Conservation (phyloP, 2,329 filamentous ascomycete species). For the Rhinocladiella mackenziei region DNA sequence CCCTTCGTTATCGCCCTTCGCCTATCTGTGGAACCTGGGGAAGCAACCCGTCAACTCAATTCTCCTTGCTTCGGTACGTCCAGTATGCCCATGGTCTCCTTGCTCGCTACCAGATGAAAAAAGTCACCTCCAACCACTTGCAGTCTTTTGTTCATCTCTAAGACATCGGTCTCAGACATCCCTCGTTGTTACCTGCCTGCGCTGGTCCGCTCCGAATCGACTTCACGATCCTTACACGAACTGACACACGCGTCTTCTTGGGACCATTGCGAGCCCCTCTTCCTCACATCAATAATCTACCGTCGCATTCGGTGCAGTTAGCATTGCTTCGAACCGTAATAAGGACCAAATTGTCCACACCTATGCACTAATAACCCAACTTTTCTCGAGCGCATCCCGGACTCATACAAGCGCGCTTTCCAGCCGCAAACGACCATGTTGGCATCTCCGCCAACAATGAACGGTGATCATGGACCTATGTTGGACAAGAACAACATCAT, state of each 20-base stretch:
- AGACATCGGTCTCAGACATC: conserved; percentile 17
- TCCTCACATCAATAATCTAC: neutral
- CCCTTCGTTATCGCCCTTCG: conserved; percentile 19
- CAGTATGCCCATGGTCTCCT: conserved; percentile 12
- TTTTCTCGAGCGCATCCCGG: neutral
- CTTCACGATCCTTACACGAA: conserved; percentile 12
- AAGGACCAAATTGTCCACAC: neutral
- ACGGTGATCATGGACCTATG: conserved; percentile 52
- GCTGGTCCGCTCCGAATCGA: conserved; percentile 17
- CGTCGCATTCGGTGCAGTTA: neutral
- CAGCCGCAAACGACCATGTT: conserved; percentile 29
- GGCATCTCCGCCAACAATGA: conserved; percentile 37
- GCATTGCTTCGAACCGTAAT: neutral
- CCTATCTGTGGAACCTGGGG: conserved; percentile 22
- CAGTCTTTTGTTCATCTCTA: conserved; percentile 4
- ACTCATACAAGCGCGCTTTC: neutral
- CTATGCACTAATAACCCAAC: conserved; percentile 10
- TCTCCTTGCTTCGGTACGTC: conserved; percentile 11
- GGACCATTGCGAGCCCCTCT: neutral
- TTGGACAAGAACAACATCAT: conserved; percentile 89
- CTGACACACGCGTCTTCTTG: conserved; percentile 4
- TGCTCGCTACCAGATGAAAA: conserved; percentile 8
- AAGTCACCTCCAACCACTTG: neutral
- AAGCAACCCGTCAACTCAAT: conserved; percentile 11
- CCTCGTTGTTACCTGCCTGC: conserved; percentile 15